Percentiles rank a stretch among this genome's conserved stretches.
phyloP scores from a whole-genome alignment of 768 basidiomycete species.

The Serendipita vermifera region DNA sequence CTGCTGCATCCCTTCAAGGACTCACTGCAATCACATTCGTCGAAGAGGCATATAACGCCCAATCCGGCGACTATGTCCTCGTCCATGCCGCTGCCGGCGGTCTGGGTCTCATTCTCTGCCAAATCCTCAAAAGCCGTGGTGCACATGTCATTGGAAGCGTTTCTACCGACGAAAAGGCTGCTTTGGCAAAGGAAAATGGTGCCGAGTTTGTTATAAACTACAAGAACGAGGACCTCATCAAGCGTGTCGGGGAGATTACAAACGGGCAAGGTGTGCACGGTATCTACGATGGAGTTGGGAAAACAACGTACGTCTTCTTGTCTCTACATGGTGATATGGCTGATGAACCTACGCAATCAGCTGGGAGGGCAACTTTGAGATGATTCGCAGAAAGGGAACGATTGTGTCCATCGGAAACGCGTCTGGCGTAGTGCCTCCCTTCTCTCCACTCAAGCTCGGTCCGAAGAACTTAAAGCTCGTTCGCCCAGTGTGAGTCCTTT shows the following conservation, averaged over 20 bases:
- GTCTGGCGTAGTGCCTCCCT: constrained; percentile 68
- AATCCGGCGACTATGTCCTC: constrained; percentile 65
- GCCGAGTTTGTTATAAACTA: constrained; percentile 83
- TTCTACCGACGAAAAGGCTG: constrained; percentile 72
- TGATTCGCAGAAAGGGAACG: constrained; percentile 77
- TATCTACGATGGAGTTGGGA: constrained; percentile 92
- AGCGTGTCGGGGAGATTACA: constrained; percentile 61
- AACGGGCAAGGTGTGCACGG: constrained; percentile 73
- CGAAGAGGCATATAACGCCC: constrained; percentile 74
- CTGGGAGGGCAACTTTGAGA: constrained; percentile 66
- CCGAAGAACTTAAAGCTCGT: constrained; percentile 72
- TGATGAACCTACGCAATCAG: constrained; percentile 24
- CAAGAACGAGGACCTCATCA: constrained; percentile 52
- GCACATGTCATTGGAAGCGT: constrained; percentile 90
- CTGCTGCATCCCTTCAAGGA: constrained; percentile 58
- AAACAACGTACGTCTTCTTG: constrained; percentile 58
- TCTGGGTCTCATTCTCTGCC: constrained; percentile 53
- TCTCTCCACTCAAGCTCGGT: constrained; percentile 56
- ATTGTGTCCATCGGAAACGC: constrained; percentile 87
- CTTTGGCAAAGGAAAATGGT: constrained; percentile 62
- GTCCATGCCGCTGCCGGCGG: constrained; percentile 91
- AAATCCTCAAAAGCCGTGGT: constrained; percentile 58
- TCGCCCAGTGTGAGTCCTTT: constrained; percentile 52
- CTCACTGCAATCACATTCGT: constrained; percentile 66
- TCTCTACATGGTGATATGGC: not conserved